Conservation (phyloP, 768 basidiomycete genomes). For the Mrakia blollopis region DNA sequence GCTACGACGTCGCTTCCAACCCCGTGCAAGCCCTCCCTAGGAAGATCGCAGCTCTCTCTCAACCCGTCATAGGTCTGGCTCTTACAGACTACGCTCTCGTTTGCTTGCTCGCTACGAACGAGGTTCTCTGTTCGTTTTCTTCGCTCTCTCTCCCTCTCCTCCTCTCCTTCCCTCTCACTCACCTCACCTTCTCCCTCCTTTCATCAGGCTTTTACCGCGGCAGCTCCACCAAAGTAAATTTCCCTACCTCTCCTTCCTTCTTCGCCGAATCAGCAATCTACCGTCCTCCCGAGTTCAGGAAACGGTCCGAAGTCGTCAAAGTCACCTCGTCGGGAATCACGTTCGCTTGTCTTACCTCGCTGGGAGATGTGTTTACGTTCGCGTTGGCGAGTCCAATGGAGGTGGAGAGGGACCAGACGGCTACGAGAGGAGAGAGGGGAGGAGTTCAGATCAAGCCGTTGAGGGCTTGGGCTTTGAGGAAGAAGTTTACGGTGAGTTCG, state of each 20-base stretch:
- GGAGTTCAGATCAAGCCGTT: constrained; percentile 60
- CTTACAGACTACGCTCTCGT: constrained; percentile 81
- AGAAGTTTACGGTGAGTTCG: constrained; percentile 61
- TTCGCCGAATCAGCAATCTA: constrained; percentile 70
- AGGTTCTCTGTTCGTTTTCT: constrained; percentile 54
- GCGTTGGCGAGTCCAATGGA: constrained; percentile 45
- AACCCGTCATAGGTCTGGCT: constrained; percentile 65
- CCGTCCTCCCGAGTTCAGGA: constrained; percentile 69
- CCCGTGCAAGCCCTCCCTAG: constrained; percentile 66
- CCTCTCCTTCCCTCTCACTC: constrained; percentile 9
- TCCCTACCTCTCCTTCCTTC: constrained; percentile 71
- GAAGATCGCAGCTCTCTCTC: constrained; percentile 69
- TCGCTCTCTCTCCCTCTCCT: constrained; percentile 44
- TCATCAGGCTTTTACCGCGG: constrained; percentile 1
- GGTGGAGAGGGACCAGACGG: constrained; percentile 34
- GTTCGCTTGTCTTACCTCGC: constrained; percentile 75
- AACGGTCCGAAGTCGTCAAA: constrained; percentile 68
- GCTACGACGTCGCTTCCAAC: constrained; percentile 69
- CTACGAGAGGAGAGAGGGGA: constrained; percentile 39
- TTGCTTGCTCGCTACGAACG: constrained; percentile 68
- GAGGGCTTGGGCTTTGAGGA: constrained; percentile 81
- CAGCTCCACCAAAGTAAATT: constrained; percentile 48
- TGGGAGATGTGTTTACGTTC: constrained; percentile 91
- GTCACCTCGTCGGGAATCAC: constrained; percentile 70
- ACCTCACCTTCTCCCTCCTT: no score